Evolutionary conservation across 1,139 yeast genomes (phyloP).

Genomic region (Taiozyma sp.): DNA sequence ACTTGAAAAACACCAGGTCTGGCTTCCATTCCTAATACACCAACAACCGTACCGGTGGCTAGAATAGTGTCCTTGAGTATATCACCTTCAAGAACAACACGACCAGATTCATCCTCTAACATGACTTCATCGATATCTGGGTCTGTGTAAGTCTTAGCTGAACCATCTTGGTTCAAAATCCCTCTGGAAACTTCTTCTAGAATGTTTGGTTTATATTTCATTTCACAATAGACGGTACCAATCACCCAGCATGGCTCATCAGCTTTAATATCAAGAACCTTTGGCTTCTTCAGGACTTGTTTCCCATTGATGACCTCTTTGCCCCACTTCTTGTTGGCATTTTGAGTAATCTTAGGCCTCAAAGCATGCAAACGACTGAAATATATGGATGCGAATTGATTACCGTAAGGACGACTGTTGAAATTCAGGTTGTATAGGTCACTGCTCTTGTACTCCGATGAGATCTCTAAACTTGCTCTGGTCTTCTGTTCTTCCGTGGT

Average conservation of each 20-base stretch:
- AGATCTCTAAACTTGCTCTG: slow-evolving; percentile 8
- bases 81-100: slow-evolving; percentile 72
- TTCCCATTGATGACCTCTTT: slow-evolving; percentile 41
- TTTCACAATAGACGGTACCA: slow-evolving; percentile 84
- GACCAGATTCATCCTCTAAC: slow-evolving; percentile 93
- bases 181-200: slow-evolving; percentile 68
- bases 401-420: slow-evolving; percentile 48
- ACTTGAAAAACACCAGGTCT: slow-evolving; percentile 83
- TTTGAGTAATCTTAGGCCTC: slow-evolving; percentile 48
- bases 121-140: slow-evolving; percentile 55
- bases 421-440: slow-evolving; percentile 25
- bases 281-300: slow-evolving; percentile 39
- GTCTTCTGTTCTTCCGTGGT: slow-evolving; percentile 1
- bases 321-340: slow-evolving; percentile 47
- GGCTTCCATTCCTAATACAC: slow-evolving; percentile 80
- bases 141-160: slow-evolving; percentile 43
- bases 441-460: slow-evolving; percentile 17
- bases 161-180: slow-evolving; percentile 35
- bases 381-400: slow-evolving; percentile 75
- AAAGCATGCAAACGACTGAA: slow-evolving; percentile 55
- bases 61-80: slow-evolving; percentile 44
- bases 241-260: slow-evolving; percentile 81
- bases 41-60: slow-evolving; percentile 87
- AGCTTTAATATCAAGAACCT: slow-evolving; percentile 72
- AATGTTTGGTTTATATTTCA: slow-evolving; percentile 81